Evolutionary conservation across 345 rosid species (phyloP).

Genomic region (Hibiscus tridactylites): DNA sequence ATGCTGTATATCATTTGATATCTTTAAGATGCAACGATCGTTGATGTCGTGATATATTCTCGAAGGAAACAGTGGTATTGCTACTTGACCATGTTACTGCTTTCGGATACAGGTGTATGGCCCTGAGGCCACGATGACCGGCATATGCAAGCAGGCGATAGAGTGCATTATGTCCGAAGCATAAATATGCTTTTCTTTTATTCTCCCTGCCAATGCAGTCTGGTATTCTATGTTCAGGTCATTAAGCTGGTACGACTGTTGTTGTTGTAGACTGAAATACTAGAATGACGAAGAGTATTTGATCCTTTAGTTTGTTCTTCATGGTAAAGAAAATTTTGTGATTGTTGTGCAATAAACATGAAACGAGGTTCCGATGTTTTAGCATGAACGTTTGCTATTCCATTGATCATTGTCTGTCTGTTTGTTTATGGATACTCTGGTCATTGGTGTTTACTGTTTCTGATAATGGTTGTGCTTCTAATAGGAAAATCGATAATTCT

Average conservation of each 20-base stretch:
- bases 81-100: background rate
- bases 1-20: background rate
- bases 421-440: no score
- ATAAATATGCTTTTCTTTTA: slow-evolving; percentile 5
- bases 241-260: background rate
- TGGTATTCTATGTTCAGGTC: background rate
- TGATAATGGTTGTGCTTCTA: no score
- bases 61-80: background rate
- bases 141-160: slow-evolving; percentile 92
- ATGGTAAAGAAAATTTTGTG: background rate
- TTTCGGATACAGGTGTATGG: slow-evolving; percentile 64
- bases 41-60: background rate
- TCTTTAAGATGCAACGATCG: background rate
- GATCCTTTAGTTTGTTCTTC: background rate
- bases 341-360: background rate
- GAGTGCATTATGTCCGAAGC: slow-evolving; percentile 70
- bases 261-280: slow-evolving; percentile 5
- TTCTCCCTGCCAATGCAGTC: background rate
- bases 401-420: no score
- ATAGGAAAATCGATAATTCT: no score
- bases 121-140: slow-evolving; percentile 95
- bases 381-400: no score
- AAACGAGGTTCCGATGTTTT: no score
- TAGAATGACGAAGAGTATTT: background rate
- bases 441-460: no score